Evolutionary conservation across 2,329 filamentous ascomycete species (phyloP).

Genomic region (Catunica adiposa): DNA sequence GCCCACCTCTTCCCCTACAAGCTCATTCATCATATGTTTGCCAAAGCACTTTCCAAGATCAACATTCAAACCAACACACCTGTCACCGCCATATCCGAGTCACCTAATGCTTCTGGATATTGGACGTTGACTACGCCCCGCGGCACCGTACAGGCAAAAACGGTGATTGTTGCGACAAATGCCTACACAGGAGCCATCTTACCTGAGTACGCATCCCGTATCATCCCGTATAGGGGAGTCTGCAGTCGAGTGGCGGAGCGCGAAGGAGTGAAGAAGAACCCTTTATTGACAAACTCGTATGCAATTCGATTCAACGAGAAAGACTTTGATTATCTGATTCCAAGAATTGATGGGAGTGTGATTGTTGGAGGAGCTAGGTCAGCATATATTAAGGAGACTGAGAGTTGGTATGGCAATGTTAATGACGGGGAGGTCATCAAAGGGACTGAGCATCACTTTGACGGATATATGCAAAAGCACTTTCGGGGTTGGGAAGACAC

Average conservation of each 20-base stretch:
- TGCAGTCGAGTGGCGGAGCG: constrained; percentile 13
- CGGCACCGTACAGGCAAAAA: constrained; percentile 15
- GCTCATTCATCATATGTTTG: constrained; percentile 15
- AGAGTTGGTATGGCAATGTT: constrained; percentile 29
- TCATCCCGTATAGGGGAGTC: constrained; percentile 14
- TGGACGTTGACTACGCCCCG: constrained; percentile 16
- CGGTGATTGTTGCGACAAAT: constrained; percentile 19
- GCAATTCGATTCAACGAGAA: constrained; percentile 16
- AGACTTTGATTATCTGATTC: constrained; percentile 19
- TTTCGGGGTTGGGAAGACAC: constrained; percentile 33
- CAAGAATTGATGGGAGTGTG: constrained; percentile 15
- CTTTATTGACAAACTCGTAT: constrained; percentile 12
- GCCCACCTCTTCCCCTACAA: constrained; percentile 18
- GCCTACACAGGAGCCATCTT: constrained; percentile 18
- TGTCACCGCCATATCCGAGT: constrained; percentile 14
- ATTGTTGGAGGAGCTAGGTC: constrained; percentile 16
- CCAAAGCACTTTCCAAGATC: constrained; percentile 12
- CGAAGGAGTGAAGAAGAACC: not conserved
- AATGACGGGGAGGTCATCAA: constrained; percentile 32
- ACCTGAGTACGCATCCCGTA: constrained; percentile 15
- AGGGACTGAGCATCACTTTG: constrained; percentile 25
- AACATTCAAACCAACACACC: constrained; percentile 17
- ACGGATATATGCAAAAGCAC: constrained; percentile 30
- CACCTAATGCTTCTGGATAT: not conserved
- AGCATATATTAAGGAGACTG: constrained; percentile 20